Percentiles rank a stretch among this genome's conserved stretches.
Conservation (phyloP, 2,329 filamentous ascomycete genomes). For the Colletotrichum sp. region DNA sequence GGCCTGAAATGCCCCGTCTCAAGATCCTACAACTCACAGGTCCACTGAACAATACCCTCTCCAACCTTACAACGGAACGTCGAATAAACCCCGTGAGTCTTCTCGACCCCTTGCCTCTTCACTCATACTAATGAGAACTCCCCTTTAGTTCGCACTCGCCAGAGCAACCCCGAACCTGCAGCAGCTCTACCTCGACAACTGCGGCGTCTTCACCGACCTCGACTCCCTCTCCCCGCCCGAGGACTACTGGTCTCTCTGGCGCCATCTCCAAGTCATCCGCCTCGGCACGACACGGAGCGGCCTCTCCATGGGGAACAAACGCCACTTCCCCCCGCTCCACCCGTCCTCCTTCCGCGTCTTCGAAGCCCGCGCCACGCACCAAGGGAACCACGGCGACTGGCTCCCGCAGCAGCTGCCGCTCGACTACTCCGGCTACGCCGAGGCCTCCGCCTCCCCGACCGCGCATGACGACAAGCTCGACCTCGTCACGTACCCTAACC, state of each 20-base stretch:
- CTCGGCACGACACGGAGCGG: constrained; percentile 24
- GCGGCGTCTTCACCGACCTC: constrained; percentile 13
- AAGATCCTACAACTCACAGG: constrained; percentile 14
- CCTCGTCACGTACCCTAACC: constrained; percentile 16
- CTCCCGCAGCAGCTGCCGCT: constrained; percentile 22
- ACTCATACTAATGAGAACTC: not conserved
- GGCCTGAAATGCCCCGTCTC: constrained; percentile 14
- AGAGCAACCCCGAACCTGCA: constrained; percentile 15
- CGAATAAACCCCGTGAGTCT: constrained; percentile 5
- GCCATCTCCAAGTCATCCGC: constrained; percentile 32
- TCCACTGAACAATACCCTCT: not conserved
- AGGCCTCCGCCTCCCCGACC: not conserved
- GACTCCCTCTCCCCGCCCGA: constrained; percentile 5
- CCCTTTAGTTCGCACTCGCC: constrained; percentile 7
- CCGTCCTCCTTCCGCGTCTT: constrained; percentile 27
- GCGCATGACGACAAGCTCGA: not conserved
- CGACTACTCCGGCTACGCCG: constrained; percentile 15
- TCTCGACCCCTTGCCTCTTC: no score
- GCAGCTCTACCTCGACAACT: constrained; percentile 16
- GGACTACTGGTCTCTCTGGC: constrained; percentile 29
- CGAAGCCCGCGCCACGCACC: constrained; percentile 28
- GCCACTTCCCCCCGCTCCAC: constrained; percentile 21
- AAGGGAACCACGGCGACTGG: constrained; percentile 35
- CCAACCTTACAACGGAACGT: constrained; percentile 3
- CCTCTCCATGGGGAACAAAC: constrained; percentile 17